Evolutionary conservation across 1,284 basidiomycete species (phyloP), one percentile per base, ranked within the genome.

Genomic region (Waitea zeae): DNA sequence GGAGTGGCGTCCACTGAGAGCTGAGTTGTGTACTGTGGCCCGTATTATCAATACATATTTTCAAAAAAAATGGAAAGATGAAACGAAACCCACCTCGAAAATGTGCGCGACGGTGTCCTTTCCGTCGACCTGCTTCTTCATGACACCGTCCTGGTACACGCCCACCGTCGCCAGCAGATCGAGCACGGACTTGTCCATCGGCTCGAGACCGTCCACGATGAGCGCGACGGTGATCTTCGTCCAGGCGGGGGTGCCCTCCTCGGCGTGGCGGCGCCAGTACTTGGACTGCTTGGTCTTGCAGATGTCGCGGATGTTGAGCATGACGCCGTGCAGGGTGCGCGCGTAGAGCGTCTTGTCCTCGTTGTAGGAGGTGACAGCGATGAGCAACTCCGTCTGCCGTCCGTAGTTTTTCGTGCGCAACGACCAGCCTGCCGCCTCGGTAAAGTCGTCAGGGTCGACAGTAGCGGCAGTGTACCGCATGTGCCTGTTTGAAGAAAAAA

Each of bases 221-320:
- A 84, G 67, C 15, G 88, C 86, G 12, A 97, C 92, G 4, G 75
- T 77, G 46, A 98, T 95, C 45, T 73, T 77, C 54, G 96, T 87
- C 93, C 93, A 97, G 12, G 67, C 81, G 18, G 87, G 83, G 36
- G 70, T 62, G 35, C 87, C 92, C 47, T 89, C 86, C 56, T 96
- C 89, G 1, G 83, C 73, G 38, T 66, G 68, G 35, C 71, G 65
- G 31, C 80, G 68, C 90, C 79, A 96, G 61, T 87, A 97, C 53
- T 93, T 93, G 41, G 87, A 92, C 48, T 80, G 76, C 53, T 92
- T 93, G 33, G 87, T 90, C 60, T 88, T 92, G 71, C 89, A 95
- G 44, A 97, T 97, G 49, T 97, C 92, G 45, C 92, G 83, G 43
- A 98, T 93, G 57, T 98, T 98, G 45, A 92, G 58, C 90, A 97